These are phyloP conservation scores for Leccinellum albellum DNA, from an alignment of 768 basidiomycete species.

Conservation along the genomic window DNA sequence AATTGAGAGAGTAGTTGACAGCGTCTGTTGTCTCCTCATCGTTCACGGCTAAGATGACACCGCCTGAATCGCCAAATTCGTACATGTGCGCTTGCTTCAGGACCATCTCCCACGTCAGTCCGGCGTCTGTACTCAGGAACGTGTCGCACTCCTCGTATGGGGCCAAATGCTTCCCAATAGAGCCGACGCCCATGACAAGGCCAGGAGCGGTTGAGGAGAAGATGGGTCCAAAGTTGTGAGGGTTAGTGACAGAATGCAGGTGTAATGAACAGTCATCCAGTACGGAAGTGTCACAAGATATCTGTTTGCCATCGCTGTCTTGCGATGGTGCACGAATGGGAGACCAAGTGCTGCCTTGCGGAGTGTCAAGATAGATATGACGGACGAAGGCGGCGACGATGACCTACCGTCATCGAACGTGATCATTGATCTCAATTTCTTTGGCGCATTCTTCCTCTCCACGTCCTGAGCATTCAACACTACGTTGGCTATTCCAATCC, in stretches of 20 bases:
- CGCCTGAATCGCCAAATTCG: constrained; percentile 90
- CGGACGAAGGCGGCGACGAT: not conserved
- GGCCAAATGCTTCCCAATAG: constrained; percentile 62
- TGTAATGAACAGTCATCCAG: constrained; percentile 74
- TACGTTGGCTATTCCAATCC: constrained; percentile 87
- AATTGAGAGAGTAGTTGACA: constrained; percentile 76
- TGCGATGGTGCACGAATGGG: constrained; percentile 54
- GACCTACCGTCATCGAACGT: constrained; percentile 85
- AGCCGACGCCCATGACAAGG: constrained; percentile 95
- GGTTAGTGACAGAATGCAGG: constrained; percentile 86
- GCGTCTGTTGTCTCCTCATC: constrained; percentile 75
- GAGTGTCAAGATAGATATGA: not conserved
- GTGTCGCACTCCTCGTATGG: constrained; percentile 88
- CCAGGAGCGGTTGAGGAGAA: constrained; percentile 96
- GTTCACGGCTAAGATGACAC: constrained; percentile 75
- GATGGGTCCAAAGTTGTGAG: constrained; percentile 91
- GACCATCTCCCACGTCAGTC: constrained; percentile 81
- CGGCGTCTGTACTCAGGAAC: constrained; percentile 88
- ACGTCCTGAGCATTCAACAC: constrained; percentile 84
- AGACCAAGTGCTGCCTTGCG: constrained; percentile 67
- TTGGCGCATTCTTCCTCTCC: constrained; percentile 62
- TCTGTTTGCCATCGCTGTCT: constrained; percentile 59
- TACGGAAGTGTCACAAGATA: constrained; percentile 59
- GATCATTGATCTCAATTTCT: constrained; percentile 71
- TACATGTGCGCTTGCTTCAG: constrained; percentile 80